Conservation (phyloP, 441 rosid genomes). For the Populus tomentosa region DNA sequence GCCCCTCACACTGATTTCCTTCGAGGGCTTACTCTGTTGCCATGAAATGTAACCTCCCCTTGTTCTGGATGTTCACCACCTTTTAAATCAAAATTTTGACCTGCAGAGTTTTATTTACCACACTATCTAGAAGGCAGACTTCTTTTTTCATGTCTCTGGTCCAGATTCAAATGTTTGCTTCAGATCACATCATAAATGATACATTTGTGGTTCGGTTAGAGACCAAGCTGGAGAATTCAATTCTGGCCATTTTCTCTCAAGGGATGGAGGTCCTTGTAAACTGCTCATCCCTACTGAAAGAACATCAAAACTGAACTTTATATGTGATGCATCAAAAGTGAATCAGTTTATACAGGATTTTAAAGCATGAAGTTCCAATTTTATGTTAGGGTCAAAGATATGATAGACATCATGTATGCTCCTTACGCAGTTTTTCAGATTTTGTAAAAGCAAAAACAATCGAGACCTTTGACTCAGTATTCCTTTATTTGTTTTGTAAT, state of each 20-base stretch:
- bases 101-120: conserved; percentile 33
- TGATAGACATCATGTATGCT: background rate
- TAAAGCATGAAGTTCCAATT: background rate
- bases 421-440: background rate
- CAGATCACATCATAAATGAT: conserved; percentile 34
- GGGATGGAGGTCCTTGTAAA: conserved; percentile 6
- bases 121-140: conserved; percentile 27
- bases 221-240: conserved; percentile 25
- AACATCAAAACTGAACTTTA: background rate
- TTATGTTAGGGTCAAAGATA: background rate
- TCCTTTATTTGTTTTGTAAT: background rate
- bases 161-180: conserved; percentile 26
- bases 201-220: conserved; percentile 44
- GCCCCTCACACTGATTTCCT: conserved; percentile 65
- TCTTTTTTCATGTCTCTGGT: conserved; percentile 35
- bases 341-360: background rate
- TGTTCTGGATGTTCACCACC: conserved; percentile 54
- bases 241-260: conserved; percentile 51
- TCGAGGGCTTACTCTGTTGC: conserved; percentile 62
- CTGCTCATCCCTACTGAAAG: conserved; percentile 34
- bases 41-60: conserved; percentile 45
- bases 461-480: background rate
- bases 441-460: background rate
- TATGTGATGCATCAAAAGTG: background rate
- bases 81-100: conserved; percentile 51